Evolutionary conservation across 495 filamentous ascomycete genomes (phyloP), one percentile per base, ranked within the genome.

Genomic region (Neurospora sp.): DNA sequence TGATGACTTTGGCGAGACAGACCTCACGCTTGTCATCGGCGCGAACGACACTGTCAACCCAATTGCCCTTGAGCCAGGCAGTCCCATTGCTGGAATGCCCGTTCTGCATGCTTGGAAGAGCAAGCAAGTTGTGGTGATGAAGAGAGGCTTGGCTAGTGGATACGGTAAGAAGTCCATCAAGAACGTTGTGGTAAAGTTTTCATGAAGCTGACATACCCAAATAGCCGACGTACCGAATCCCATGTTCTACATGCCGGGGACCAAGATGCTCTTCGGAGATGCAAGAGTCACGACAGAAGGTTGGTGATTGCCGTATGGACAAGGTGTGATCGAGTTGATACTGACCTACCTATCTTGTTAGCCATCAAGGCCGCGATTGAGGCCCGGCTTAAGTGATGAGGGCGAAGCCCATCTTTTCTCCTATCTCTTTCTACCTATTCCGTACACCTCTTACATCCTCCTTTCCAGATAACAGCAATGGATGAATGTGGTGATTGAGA

Each of bases 11-110:
- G 76, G 83, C 42, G 90, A 93, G 44, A 94, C 92, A 0, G 92
- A 94, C 75, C 86, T 95, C n/a, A 93, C 91, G 8, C 86, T 95
- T 3, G 92, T 95, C 11, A 95, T 95, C 75, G 92, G 92, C 5
- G 92, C 92, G 12, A 95, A 95, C 75, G 92, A 95, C 74, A 94
- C 92, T 0, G 92, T 95, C 11, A 95, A 95, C 74, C 92, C 92
- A 0, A 94, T 93, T 77, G 92, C 92, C 5, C 80, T 94, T 72
- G 91, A 95, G 78, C 88, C 90, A 2, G 91, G 91, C 71, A 92
- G 90, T 46, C 84, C 91, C 6, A 94, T 95, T 76, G 92, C 91
- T 0, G 92, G 92, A 5, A 95, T 95, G 92, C 92, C 92, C 7
- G 92, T 95, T 37, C 82, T 95, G 73, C 91, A 94, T 72, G 92